Percentiles rank a stretch among this genome's conserved stretches.
These are phyloP conservation scores for Senna siamea DNA, from an alignment of 306 rosid genomes.

Conservation along the genomic window DNA sequence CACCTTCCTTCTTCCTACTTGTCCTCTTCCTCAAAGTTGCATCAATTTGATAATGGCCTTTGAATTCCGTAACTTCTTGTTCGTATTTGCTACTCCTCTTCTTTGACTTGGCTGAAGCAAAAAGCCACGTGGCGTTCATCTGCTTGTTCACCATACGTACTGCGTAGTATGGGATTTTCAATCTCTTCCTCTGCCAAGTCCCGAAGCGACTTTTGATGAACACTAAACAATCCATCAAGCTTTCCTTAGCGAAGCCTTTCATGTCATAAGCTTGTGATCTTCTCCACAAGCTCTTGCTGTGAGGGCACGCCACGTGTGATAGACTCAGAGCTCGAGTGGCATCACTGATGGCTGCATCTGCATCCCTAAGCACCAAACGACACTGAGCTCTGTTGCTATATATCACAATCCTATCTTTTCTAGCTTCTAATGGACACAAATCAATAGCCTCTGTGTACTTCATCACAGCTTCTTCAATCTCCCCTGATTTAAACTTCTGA, in stretches of 20 bases:
- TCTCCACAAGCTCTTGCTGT: slow-evolving; percentile 78
- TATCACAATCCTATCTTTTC: slow-evolving; percentile 65
- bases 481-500: slow-evolving; percentile 49
- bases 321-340: slow-evolving; percentile 68
- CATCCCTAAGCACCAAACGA: slow-evolving; percentile 48
- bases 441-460: slow-evolving; percentile 65
- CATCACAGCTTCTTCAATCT: slow-evolving; percentile 54
- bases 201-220: slow-evolving; percentile 44
- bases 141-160: slow-evolving; percentile 61
- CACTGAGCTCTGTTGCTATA: slow-evolving; percentile 83
- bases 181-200: slow-evolving; percentile 32
- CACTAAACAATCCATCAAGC: slow-evolving; percentile 65
- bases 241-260: slow-evolving; percentile 64
- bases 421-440: slow-evolving; percentile 48
- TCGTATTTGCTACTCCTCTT: slow-evolving; percentile 10
- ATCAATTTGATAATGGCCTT: slow-evolving; percentile 24
- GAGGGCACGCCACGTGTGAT: slow-evolving; percentile 48
- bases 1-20: slow-evolving; percentile 36
- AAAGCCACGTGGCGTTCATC: slow-evolving; percentile 62
- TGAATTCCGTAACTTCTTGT: slow-evolving; percentile 15
- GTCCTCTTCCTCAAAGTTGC: slow-evolving; percentile 31
- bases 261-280: slow-evolving; percentile 76
- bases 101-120: slow-evolving; percentile 43
- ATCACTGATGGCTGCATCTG: slow-evolving; percentile 66
- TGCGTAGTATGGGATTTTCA: slow-evolving; percentile 58